A percentile compares a stretch with the other conserved stretches of the same genome.
These are phyloP conservation scores for Citrus glauca DNA, from an alignment of 345 rosid species.

Conservation along the genomic window DNA sequence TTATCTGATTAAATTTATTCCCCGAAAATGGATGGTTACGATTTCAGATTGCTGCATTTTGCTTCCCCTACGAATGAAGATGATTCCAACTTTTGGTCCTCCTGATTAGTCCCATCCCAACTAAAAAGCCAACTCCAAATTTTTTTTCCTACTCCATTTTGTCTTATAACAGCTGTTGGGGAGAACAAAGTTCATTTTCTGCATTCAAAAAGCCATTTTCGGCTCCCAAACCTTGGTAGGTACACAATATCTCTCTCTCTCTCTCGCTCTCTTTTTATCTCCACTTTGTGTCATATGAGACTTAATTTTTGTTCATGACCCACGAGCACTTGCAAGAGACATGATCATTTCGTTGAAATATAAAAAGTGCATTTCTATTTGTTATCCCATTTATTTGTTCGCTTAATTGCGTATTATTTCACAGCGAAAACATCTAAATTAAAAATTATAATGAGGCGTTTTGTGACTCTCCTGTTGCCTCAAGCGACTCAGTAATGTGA, in stretches of 20 bases:
- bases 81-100: neutral
- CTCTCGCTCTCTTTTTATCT: too few relatives aligned
- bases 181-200: neutral
- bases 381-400: neutral
- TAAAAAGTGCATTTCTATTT: neutral
- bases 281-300: neutral
- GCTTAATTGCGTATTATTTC: neutral
- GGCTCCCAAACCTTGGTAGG: neutral
- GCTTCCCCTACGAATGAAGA: neutral
- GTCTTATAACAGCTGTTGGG: neutral
- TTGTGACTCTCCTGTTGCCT: neutral
- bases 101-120: neutral
- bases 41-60: neutral
- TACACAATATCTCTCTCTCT: neutral
- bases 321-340: neutral
- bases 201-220: constrained; percentile 1
- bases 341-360: neutral
- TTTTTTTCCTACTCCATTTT: neutral
- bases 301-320: neutral
- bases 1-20: neutral
- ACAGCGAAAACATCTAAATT: neutral
- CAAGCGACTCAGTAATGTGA: neutral
- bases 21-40: neutral
- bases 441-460: neutral
- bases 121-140: neutral